A percentile compares a stretch with the other conserved stretches of the same genome.
phyloP scores from a whole-genome alignment of 495 filamentous ascomycete genomes.

The Podospora pseudopauciseta region DNA sequence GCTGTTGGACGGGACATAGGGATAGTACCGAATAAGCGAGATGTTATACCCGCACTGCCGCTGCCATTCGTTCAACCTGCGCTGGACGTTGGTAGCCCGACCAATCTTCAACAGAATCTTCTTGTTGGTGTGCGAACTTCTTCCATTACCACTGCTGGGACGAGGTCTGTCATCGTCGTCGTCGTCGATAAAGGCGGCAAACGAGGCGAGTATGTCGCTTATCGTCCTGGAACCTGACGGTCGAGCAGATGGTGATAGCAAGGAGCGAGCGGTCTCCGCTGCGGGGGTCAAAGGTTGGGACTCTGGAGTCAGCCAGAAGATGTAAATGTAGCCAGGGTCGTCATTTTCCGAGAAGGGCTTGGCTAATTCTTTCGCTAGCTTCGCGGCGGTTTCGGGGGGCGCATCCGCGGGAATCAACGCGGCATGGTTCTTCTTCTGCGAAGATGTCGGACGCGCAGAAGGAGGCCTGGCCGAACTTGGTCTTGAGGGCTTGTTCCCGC shows the following conservation, averaged over 20 bases:
- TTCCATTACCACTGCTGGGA: conserved; percentile 17
- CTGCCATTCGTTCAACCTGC: conserved; percentile 87
- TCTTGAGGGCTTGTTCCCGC: conserved; percentile 28
- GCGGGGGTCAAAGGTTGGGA: conserved; percentile 49
- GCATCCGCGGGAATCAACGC: conserved; percentile 63
- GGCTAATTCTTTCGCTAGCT: conserved; percentile 67
- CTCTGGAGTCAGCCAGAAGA: conserved; percentile 82
- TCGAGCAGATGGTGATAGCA: conserved; percentile 47
- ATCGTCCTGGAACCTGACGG: conserved; percentile 51
- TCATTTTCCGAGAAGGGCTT: conserved; percentile 77
- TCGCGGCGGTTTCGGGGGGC: conserved; percentile 60
- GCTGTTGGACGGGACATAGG: conserved; percentile 61
- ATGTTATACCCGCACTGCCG: conserved; percentile 87
- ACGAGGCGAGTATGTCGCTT: conserved; percentile 64
- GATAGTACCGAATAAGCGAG: conserved; percentile 86
- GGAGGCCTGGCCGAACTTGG: conserved; percentile 23
- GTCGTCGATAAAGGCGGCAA: conserved; percentile 36
- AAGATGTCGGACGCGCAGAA: conserved; percentile 8
- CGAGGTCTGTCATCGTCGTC: conserved; percentile 18
- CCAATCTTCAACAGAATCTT: conserved; percentile 88
- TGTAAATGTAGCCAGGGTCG: conserved; percentile 93
- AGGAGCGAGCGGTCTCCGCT: conserved; percentile 54
- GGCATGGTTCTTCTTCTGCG: conserved; percentile 53
- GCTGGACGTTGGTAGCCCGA: conserved; percentile 83
- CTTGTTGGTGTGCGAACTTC: conserved; percentile 20